Evolutionary conservation across 176 grass and related monocot genomes (phyloP).

Genomic region (Cenchrus americanus): DNA sequence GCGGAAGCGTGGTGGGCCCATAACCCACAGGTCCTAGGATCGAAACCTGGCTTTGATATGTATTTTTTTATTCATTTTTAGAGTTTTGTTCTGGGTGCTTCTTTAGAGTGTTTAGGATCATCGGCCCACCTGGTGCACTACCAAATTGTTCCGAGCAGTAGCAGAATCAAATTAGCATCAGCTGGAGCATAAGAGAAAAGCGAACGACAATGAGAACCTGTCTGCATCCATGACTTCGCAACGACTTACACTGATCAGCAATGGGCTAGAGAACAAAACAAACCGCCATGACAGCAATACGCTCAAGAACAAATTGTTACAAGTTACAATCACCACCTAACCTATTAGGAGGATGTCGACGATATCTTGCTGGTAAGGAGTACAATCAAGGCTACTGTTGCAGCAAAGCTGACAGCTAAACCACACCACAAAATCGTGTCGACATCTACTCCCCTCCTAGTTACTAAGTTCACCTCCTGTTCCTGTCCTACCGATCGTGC

Average conservation of each 20-base stretch:
- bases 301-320: conserved; percentile 14
- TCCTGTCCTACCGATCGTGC: conserved; percentile 19
- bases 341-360: conserved; percentile 9
- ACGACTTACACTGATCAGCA: neutral
- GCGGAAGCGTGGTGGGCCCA: conserved; percentile 96
- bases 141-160: neutral
- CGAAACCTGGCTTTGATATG: conserved; percentile 88
- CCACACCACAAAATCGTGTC: conserved; percentile 66
- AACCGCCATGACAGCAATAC: conserved; percentile 15
- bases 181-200: neutral
- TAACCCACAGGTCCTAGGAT: conserved; percentile 96
- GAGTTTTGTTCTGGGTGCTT: neutral
- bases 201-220: neutral
- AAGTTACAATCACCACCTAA: neutral
- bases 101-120: neutral
- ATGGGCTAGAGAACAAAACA: neutral
- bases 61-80: neutral
- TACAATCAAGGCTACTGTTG: conserved; percentile 42
- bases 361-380: conserved; percentile 54
- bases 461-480: conserved; percentile 18
- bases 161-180: neutral
- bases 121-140: too few species aligned
- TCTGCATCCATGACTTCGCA: neutral
- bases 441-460: conserved; percentile 29
- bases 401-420: conserved; percentile 57